phyloP scores from a whole-genome alignment of 129 eudicot genomes.

The Arctium minus region DNA sequence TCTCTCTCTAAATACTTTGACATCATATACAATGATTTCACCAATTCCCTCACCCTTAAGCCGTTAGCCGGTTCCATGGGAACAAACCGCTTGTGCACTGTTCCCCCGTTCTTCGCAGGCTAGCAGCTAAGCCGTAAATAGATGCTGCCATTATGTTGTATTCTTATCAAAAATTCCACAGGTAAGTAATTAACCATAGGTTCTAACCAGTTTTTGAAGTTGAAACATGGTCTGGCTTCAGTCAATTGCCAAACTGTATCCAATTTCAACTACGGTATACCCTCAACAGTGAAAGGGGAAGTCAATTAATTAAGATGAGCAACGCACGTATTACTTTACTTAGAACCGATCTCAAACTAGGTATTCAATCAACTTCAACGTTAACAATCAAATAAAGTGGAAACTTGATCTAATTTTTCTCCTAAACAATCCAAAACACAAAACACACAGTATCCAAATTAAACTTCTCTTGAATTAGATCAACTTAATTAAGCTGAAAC shows the following conservation, averaged over 20 bases:
- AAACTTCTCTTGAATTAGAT: neutral
- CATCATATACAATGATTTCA: neutral
- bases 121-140: neutral
- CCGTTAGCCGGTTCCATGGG: too few relatives aligned
- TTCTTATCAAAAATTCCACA: neutral
- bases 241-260: neutral
- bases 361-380: neutral
- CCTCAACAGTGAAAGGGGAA: neutral
- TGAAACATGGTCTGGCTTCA: neutral
- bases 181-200: neutral
- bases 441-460: neutral
- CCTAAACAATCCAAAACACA: neutral
- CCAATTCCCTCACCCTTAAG: neutral
- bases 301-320: neutral
- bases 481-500: constrained; percentile 8
- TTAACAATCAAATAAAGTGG: neutral
- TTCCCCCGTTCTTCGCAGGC: neutral
- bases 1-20: neutral
- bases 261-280: neutral
- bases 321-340: neutral
- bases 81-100: neutral
- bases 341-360: neutral
- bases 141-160: neutral
- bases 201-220: neutral
- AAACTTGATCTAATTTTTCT: neutral